Conservation (phyloP, 805 yeast species). For the Phaffomyces antillensis region DNA sequence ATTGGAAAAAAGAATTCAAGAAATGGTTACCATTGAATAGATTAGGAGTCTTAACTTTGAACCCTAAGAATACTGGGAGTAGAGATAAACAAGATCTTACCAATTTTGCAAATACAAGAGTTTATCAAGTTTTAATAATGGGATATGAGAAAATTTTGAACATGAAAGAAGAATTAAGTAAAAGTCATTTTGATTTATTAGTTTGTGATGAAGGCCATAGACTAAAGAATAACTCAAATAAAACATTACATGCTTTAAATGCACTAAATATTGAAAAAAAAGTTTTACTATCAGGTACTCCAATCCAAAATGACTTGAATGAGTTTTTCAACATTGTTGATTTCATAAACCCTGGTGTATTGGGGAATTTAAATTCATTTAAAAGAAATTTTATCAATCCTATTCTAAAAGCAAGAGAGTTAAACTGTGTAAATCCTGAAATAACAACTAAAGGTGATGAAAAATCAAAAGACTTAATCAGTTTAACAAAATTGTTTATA, state of each 20-base stretch:
- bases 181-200: constrained; percentile 50
- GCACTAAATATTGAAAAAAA: constrained; percentile 34
- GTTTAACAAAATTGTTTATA: constrained; percentile 57
- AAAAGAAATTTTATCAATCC: constrained; percentile 63
- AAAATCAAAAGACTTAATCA: constrained; percentile 55
- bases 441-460: constrained; percentile 51
- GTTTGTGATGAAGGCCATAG: constrained; percentile 94
- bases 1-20: constrained; percentile 83
- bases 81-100: constrained; percentile 34
- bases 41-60: constrained; percentile 59
- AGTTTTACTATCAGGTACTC: constrained; percentile 79
- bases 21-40: constrained; percentile 67
- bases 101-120: constrained; percentile 46
- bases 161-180: constrained; percentile 40
- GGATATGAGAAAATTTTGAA: constrained; percentile 79
- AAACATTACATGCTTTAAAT: constrained; percentile 57
- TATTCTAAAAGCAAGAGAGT: constrained; percentile 63
- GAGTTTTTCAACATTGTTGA: constrained; percentile 80
- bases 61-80: constrained; percentile 38
- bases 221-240: constrained; percentile 67
- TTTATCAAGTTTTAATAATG: constrained; percentile 75
- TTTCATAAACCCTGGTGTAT: constrained; percentile 76
- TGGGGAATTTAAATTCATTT: constrained; percentile 56
- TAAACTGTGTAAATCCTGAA: constrained; percentile 43
- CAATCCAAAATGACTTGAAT: constrained; percentile 83